Base-by-base conservation (phyloP, 2,329 filamentous ascomycete genomes). In the Coniella vitis region DNA sequence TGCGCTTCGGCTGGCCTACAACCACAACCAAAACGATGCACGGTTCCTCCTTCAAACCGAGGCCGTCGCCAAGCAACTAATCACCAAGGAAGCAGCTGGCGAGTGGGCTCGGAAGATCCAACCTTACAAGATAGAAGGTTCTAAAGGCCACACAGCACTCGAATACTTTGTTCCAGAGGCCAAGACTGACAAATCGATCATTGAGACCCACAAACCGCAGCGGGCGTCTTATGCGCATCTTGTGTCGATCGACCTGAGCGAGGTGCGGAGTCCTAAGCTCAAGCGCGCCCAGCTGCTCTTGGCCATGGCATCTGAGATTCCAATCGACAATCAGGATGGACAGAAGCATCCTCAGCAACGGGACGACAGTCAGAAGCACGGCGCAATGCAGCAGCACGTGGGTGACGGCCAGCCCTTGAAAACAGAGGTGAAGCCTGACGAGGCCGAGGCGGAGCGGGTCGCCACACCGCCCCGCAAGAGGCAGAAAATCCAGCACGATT, bases 1-100 rank as follows among this genome's bases (percentile, higher is more conserved):
- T 68, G 79, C 80, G 37, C 67, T 84, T 51, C 71, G 78, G 46
- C 74, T 71, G 13, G 68, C 83, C 52, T 83, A 80, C 61, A 78
- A 83, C 55, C 77, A 83, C 58, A 72, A 75, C 52, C 69, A 69
- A 38, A 61, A 65, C 35, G 70, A 81, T 55, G 63, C 69, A 14
- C 65, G 66, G 32, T 79, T 82, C 57, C 66, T 83, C 50, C 64
- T 69, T 53, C 74, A 83, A 69, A 65, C 83, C 39, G 75, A 79
- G 61, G 72, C 76, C 52, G 69, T 83, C 38, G 81, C 75, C 61
- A 68, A 70, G 55, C 76, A 81, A 58, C 76, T 71, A 16, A 78
- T 79, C n/a, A 73, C 75, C 54, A 58, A 64, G 34, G 70, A 73
- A 34, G 75, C 77, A 2, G 60, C 75, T 45, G 63, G 69, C 35